Base-by-base conservation (phyloP, 2,329 filamentous ascomycete species). In the Nemania serpens region DNA sequence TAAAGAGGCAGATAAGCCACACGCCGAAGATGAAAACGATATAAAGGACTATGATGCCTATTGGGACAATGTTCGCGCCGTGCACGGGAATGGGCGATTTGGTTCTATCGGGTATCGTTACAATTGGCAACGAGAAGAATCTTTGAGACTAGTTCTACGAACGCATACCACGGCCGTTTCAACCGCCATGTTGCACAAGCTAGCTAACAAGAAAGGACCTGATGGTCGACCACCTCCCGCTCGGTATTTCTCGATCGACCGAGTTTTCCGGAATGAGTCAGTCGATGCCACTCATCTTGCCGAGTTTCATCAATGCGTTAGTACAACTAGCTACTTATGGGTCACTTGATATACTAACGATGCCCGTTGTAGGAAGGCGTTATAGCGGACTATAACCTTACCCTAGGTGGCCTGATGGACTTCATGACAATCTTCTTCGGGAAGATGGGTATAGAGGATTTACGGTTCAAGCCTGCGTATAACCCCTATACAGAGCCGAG, bases 201-300 rank as follows among this genome's bases (percentile, higher is more conserved):
- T 58, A n/a, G 56, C 59, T n/a, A 15, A 52, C 9, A 42, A 20
- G 74, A 9, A 9, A 34, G 89, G 91, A 13, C 91, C 91, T 5
- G 84, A 88, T 69, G 85, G 86, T 48, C 79, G 81, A 54, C 83
- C 84, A 48, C 84, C 83, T 15, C 84, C 86, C 37, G 93, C 92
- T n/a, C 88, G 93, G 64, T 98, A 97, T 82, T 99, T 99, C 82
- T 97, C 92, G 64, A 99, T 99, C 75, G 95, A 99, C 78, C 88
- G 95, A 56, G 95, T 99, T 63, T 99, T 99, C 88, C 88, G 66
- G 68, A 99, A 99, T 77, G 95, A 99, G 79, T 92, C 92, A 2
- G 93, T 99, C 60, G 95, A 99, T 73, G 45, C 25, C 42, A 59
- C 59, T 5, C 95, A 99, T 82, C 79, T 99, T 72, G 93, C 93